phyloP scores from a whole-genome alignment of 2,329 filamentous ascomycete species.

The Didymella keratinophila region DNA sequence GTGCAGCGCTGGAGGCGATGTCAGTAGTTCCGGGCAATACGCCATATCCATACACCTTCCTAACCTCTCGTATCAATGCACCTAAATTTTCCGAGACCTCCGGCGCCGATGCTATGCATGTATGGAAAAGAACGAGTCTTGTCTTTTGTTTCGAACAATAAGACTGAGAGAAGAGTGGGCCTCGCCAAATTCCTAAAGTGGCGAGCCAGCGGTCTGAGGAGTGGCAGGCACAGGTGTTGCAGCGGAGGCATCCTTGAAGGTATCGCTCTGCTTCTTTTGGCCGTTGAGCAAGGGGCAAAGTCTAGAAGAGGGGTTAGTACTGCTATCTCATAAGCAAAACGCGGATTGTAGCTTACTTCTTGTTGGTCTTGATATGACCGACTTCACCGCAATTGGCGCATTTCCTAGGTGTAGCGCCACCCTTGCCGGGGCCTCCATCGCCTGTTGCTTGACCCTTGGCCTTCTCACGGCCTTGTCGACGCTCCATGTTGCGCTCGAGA shows the following conservation, averaged over 20 bases:
- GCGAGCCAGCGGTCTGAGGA: conserved; percentile 21
- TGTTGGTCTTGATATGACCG: conserved; percentile 98
- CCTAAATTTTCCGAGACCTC: background rate
- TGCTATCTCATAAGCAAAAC: background rate
- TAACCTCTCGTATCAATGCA: conserved; percentile 1
- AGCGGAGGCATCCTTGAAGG: conserved; percentile 46
- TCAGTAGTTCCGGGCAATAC: background rate
- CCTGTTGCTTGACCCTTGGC: conserved; percentile 69
- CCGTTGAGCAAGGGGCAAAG: conserved; percentile 52
- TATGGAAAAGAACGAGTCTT: conserved; percentile 3
- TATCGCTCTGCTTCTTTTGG: conserved; percentile 50
- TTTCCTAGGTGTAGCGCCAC: conserved; percentile 73
- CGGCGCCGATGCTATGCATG: conserved; percentile 37
- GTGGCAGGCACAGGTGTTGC: conserved; percentile 33
- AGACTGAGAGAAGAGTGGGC: background rate
- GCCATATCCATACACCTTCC: background rate
- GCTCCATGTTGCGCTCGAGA: conserved; percentile 89
- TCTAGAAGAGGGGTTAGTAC: conserved; percentile 37
- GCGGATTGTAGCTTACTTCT: conserved; percentile 70
- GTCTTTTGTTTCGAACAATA: background rate
- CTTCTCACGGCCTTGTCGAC: conserved; percentile 87
- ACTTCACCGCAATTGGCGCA: conserved; percentile 97
- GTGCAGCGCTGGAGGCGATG: background rate
- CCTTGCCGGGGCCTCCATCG: conserved; percentile 54
- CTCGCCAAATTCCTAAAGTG: conserved; percentile 10